These are phyloP conservation scores for Fusarium napiforme DNA, from an alignment of 2,329 filamentous ascomycete genomes.

Conservation along the genomic window DNA sequence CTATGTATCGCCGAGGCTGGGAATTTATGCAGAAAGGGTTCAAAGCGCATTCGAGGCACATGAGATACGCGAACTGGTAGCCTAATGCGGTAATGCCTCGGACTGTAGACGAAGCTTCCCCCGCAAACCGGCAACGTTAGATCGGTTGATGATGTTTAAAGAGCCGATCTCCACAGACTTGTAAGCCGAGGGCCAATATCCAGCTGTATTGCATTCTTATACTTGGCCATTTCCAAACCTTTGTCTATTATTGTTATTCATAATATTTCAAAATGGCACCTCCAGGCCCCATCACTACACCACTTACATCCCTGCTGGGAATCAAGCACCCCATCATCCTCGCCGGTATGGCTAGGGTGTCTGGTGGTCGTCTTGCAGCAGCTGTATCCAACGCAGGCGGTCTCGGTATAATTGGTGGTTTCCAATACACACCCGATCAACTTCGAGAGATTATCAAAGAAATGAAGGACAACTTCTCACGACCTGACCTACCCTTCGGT, in stretches of 20 bases:
- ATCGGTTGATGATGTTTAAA: conserved; percentile 26
- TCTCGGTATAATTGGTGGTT: conserved; percentile 78
- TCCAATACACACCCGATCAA: conserved; percentile 78
- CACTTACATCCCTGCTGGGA: conserved; percentile 79
- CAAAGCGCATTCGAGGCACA: conserved; percentile 7
- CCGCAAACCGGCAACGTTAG: conserved; percentile 41
- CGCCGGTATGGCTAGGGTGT: conserved; percentile 92
- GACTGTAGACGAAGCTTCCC: conserved; percentile 40
- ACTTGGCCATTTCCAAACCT: neutral
- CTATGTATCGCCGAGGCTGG: neutral
- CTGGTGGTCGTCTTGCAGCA: conserved; percentile 80
- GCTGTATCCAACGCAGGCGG: conserved; percentile 91
- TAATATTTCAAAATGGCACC: conserved; percentile 51
- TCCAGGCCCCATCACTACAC: conserved; percentile 73
- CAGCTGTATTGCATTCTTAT: neutral
- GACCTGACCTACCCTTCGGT: conserved; percentile 82
- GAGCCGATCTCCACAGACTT: neutral
- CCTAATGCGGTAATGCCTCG: conserved; percentile 51
- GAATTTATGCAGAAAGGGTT: neutral
- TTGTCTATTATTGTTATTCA: neutral
- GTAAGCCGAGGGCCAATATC: neutral
- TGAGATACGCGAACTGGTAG: conserved; percentile 41
- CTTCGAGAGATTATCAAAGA: conserved; percentile 85
- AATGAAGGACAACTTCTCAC: conserved; percentile 78
- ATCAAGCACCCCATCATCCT: conserved; percentile 92